Percentiles rank a stretch among this genome's conserved stretches.
These are phyloP conservation scores for Ocimum tenuiflorum DNA, from an alignment of 257 asterid species.

Conservation along the genomic window DNA sequence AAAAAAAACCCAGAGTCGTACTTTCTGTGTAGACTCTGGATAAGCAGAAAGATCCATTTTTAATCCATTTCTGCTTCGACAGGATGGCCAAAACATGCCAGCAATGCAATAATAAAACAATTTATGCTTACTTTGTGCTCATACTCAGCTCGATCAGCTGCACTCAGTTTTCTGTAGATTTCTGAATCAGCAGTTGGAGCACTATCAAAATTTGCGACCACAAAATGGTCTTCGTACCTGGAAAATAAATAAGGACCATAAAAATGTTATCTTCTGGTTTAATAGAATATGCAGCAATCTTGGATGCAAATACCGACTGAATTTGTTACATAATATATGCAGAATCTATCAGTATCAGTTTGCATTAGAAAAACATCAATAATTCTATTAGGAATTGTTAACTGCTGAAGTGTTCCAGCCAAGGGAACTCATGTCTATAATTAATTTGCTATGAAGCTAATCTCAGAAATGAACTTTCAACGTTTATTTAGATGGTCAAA, in stretches of 20 bases:
- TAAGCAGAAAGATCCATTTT: slow-evolving; percentile 2
- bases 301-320: background rate
- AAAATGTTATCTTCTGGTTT: background rate
- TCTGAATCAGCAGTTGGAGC: slow-evolving; percentile 93
- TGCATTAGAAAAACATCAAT: background rate
- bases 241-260: slow-evolving; percentile 12
- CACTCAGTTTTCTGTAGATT: slow-evolving; percentile 52
- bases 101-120: background rate
- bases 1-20: background rate
- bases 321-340: background rate
- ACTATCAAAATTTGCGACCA: slow-evolving; percentile 71
- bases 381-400: background rate
- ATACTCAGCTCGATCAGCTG: slow-evolving; percentile 54
- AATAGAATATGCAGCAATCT: background rate
- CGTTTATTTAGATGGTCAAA: background rate
- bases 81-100: background rate
- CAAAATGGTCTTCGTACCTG: slow-evolving; percentile 75
- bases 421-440: background rate
- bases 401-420: background rate
- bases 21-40: background rate
- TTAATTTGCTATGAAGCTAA: background rate
- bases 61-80: background rate
- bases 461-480: background rate
- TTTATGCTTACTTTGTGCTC: slow-evolving; percentile 58
- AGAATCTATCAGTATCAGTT: background rate